Evolutionary conservation across 768 basidiomycete species (phyloP).

Genomic region (Leucocoprinus birnbaumii): DNA sequence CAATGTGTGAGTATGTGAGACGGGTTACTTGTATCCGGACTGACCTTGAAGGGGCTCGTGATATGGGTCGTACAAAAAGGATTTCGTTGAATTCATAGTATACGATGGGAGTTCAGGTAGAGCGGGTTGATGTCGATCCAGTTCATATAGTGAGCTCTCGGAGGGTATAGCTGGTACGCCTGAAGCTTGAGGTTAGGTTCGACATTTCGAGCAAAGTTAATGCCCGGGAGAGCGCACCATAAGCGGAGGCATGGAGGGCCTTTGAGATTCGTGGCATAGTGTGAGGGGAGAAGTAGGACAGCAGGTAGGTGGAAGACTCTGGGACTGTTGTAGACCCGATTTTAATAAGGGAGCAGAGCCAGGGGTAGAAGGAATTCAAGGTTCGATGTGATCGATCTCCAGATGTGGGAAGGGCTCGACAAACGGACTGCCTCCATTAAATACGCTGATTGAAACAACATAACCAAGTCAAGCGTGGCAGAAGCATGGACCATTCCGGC

Average conservation of each 20-base stretch:
- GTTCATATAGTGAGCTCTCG: neutral
- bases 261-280: neutral
- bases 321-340: conserved; percentile 9
- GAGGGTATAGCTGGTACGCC: neutral
- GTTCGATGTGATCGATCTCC: conserved; percentile 30
- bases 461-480: conserved; percentile 20
- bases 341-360: conserved; percentile 30
- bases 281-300: neutral
- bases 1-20: neutral
- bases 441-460: conserved; percentile 22
- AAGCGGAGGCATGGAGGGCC: neutral
- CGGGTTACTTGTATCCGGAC: neutral
- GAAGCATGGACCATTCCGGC: conserved; percentile 21
- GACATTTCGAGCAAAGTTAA: neutral
- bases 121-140: conserved; percentile 1
- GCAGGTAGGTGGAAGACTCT: neutral
- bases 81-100: neutral
- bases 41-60: neutral
- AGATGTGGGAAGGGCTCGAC: conserved; percentile 23
- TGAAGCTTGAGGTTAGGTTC: neutral
- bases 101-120: neutral
- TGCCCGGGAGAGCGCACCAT: neutral
- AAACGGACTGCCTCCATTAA: conserved; percentile 35
- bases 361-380: conserved; percentile 26
- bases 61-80: neutral